phyloP scores from a whole-genome alignment of 441 rosid species.

The Macaranga tanarius region DNA sequence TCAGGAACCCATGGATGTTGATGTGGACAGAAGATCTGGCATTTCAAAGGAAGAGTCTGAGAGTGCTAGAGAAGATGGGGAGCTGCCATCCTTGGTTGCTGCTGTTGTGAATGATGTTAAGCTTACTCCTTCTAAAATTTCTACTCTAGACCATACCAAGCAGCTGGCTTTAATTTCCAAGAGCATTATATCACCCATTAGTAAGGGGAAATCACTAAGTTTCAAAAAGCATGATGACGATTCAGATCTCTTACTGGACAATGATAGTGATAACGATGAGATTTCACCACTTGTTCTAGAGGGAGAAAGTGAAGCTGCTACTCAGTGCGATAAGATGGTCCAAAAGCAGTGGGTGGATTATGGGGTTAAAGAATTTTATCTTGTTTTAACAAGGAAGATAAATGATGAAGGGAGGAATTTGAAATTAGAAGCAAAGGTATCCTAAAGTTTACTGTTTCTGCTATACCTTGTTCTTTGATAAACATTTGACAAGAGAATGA shows the following conservation, averaged over 20 bases:
- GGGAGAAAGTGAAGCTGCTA: slow-evolving; percentile 37
- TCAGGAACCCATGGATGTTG: slow-evolving; percentile 61
- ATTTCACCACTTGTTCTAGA: slow-evolving; percentile 44
- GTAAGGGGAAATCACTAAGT: slow-evolving; percentile 59
- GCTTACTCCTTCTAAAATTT: slow-evolving; percentile 43
- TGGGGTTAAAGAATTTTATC: slow-evolving; percentile 64
- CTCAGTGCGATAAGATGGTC: slow-evolving; percentile 32
- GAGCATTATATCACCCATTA: slow-evolving; percentile 60
- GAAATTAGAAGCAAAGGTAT: slow-evolving; percentile 81
- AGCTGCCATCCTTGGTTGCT: slow-evolving; percentile 77
- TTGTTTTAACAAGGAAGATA: slow-evolving; percentile 55
- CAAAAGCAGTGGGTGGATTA: slow-evolving; percentile 67
- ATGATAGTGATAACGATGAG: slow-evolving; percentile 81
- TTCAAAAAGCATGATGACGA: slow-evolving; percentile 73
- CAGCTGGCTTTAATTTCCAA: slow-evolving; percentile 80
- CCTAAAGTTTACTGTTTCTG: slow-evolving; percentile 9
- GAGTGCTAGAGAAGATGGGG: slow-evolving; percentile 83
- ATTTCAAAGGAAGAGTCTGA: slow-evolving; percentile 63
- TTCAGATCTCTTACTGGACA: slow-evolving; percentile 63
- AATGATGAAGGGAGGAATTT: slow-evolving; percentile 41
- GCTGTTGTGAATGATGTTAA: slow-evolving; percentile 42
- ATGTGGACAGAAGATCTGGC: slow-evolving; percentile 51
- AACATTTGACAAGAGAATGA: slow-evolving; percentile 12
- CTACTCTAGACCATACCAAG: slow-evolving; percentile 56
- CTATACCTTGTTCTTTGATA: slow-evolving; percentile 7